Evolutionary conservation across 208 protist species (phyloP).

Genomic region (Trypanosoma brucei): DNA sequence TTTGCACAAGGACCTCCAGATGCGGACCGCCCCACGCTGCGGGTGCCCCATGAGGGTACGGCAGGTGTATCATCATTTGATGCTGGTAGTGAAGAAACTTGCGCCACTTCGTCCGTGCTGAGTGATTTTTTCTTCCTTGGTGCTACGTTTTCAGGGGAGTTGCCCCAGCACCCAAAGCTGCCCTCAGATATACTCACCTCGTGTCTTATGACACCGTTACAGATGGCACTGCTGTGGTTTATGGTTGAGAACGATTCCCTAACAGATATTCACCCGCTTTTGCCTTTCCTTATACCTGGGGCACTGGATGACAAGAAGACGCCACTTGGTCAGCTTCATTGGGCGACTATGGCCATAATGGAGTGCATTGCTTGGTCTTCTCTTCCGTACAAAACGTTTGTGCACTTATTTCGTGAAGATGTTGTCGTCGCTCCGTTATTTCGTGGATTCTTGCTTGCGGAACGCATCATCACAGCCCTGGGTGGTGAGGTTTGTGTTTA

Average conservation of each 20-base stretch:
- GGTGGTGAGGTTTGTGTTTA: constrained; percentile 92
- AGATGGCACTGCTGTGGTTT: constrained; percentile 95
- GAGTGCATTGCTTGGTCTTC: constrained; percentile 98
- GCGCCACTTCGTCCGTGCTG: constrained; percentile 5
- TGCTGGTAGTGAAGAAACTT: constrained; percentile 1
- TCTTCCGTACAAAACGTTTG: constrained; percentile 73
- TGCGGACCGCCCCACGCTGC: not conserved
- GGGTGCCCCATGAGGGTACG: not conserved
- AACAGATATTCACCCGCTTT: constrained; percentile 60
- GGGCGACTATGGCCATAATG: constrained; percentile 98
- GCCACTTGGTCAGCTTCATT: constrained; percentile 96
- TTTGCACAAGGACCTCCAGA: not conserved
- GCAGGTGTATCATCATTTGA: not conserved
- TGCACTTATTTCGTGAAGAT: constrained; percentile 90
- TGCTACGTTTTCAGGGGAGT: constrained; percentile 30
- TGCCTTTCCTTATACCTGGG: constrained; percentile 74
- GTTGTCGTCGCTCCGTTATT: constrained; percentile 96
- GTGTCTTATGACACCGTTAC: constrained; percentile 98
- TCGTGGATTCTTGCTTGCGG: constrained; percentile 96
- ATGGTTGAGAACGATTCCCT: constrained; percentile 50
- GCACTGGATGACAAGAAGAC: constrained; percentile 89
- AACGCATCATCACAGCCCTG: constrained; percentile 92
- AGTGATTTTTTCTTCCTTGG: constrained; percentile 87
- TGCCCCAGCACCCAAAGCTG: constrained; percentile 53
- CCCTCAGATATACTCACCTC: constrained; percentile 97